Evolutionary conservation across 192 early-diverging fungal species (phyloP).

Genomic region (Backusella parvicylindrica): DNA sequence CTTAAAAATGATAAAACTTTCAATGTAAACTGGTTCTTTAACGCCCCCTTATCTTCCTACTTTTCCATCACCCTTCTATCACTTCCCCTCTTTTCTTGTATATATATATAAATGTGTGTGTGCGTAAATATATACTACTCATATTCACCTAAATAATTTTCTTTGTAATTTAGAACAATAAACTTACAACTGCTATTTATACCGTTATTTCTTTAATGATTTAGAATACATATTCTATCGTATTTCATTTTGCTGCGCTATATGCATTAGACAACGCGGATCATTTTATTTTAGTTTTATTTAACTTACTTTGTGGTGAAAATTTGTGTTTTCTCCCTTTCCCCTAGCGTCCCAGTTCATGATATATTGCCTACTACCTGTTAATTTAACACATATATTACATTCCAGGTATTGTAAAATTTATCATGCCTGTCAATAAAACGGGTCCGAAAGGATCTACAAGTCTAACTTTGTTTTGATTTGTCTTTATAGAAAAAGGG

Average conservation of each 20-base stretch:
- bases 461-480: slow-evolving; percentile 4
- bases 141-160: neutral
- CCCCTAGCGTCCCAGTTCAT: neutral
- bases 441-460: neutral
- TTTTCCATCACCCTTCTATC: neutral
- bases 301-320: neutral
- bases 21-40: slow-evolving; percentile 1
- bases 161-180: neutral
- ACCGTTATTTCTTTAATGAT: neutral
- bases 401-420: neutral
- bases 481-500: neutral
- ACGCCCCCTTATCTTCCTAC: neutral
- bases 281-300: neutral
- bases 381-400: neutral
- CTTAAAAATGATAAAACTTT: neutral
- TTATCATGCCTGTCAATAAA: slow-evolving; percentile 1
- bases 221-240: neutral
- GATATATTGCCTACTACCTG: neutral
- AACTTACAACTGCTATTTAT: neutral
- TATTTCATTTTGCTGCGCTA: neutral
- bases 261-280: slow-evolving; percentile 1
- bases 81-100: neutral
- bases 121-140: neutral
- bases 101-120: neutral
- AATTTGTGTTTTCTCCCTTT: slow-evolving; percentile 3